These are phyloP conservation scores for Scheffersomyces insectosa DNA, from an alignment of 1,139 yeast species.

Conservation along the genomic window DNA sequence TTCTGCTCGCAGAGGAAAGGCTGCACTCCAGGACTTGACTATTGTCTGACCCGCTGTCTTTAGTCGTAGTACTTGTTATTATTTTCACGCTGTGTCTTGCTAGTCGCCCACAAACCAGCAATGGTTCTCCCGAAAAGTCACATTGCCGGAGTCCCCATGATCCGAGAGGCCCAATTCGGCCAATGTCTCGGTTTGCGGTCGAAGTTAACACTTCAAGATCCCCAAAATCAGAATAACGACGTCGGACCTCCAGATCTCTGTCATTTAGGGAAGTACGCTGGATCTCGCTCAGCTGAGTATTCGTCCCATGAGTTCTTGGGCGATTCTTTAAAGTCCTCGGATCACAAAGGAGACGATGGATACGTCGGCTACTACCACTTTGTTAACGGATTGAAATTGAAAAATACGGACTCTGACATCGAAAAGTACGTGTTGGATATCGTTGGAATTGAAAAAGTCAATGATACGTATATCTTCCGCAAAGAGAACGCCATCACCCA, in stretches of 20 bases:
- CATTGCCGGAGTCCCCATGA: constrained; percentile 7
- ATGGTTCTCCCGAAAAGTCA: constrained; percentile 4
- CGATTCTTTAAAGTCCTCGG: constrained; percentile 7
- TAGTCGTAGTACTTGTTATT: no score
- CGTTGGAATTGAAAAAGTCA: constrained; percentile 27
- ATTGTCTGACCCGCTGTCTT: no score
- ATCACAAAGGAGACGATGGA: constrained; percentile 34
- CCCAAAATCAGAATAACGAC: background rate
- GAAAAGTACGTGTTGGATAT: constrained; percentile 30
- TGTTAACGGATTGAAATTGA: constrained; percentile 35
- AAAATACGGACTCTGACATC: constrained; percentile 22
- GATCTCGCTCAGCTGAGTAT: constrained; percentile 31
- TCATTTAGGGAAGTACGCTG: constrained; percentile 41
- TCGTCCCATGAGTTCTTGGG: constrained; percentile 29
- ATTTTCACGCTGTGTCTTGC: no score
- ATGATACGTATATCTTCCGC: constrained; percentile 18
- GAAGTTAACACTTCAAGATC: constrained; percentile 1
- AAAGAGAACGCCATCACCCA: constrained; percentile 3
- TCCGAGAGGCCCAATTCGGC: constrained; percentile 31
- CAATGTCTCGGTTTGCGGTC: constrained; percentile 27
- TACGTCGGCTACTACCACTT: constrained; percentile 44
- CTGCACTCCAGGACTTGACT: no score
- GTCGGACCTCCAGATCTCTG: constrained; percentile 43
- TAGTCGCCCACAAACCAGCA: background rate
- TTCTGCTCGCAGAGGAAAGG: no score